Conservation (phyloP, 2,329 filamentous ascomycete species). For the Blastomyces emzantsi region DNA sequence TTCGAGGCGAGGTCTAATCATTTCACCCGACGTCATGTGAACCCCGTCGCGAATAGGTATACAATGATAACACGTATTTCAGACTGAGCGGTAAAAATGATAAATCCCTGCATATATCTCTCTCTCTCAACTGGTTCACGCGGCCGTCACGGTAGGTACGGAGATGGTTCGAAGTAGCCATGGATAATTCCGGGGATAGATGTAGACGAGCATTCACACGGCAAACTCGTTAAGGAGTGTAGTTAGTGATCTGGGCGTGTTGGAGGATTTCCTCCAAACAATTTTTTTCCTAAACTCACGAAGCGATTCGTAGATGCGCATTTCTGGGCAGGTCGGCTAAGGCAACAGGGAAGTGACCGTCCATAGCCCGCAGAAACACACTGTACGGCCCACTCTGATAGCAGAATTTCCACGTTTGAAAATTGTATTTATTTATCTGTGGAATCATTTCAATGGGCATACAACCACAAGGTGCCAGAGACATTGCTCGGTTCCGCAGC, state of each 20-base stretch:
- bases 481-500: neutral
- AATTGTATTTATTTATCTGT: neutral
- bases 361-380: neutral
- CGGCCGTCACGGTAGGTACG: neutral
- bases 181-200: neutral
- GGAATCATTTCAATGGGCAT: neutral
- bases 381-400: neutral
- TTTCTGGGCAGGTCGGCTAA: neutral
- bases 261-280: neutral
- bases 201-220: neutral
- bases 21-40: neutral
- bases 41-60: neutral
- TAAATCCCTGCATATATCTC: neutral
- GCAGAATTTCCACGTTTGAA: neutral
- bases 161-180: neutral
- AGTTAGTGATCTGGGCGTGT: neutral
- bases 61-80: neutral
- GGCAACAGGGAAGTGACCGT: neutral
- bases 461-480: neutral
- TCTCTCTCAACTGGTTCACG: neutral
- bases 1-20: neutral
- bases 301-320: neutral
- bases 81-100: neutral
- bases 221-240: neutral
- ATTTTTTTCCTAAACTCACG: neutral